Percentiles rank a stretch among this genome's conserved stretches.
Evolutionary conservation across 148 eudicot species (phyloP).

Genomic region (Camellia granthamiana): DNA sequence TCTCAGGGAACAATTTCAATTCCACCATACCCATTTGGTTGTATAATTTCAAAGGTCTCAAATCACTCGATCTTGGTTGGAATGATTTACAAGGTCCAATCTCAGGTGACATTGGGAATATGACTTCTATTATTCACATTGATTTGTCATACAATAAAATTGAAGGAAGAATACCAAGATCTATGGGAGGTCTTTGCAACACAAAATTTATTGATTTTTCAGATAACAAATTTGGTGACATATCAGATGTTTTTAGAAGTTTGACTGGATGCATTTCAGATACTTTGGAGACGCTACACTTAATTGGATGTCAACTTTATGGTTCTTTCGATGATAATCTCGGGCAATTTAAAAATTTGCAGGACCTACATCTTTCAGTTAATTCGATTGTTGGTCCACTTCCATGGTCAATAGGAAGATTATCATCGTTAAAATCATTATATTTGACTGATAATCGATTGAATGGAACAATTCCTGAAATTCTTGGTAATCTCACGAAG

Average conservation of each 20-base stretch:
- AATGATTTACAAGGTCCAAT: background rate
- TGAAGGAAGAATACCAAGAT: background rate
- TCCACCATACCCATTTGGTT: constrained; percentile 23
- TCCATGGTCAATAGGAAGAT: background rate
- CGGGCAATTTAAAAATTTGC: background rate
- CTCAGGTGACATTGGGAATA: background rate
- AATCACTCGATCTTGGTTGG: background rate
- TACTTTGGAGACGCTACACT: background rate
- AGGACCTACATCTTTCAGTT: background rate
- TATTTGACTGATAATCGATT: background rate
- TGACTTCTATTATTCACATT: background rate
- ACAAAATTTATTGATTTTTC: background rate
- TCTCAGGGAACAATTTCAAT: constrained; percentile 1
- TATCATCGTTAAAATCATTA: background rate
- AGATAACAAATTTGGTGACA: background rate
- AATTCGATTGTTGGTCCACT: background rate
- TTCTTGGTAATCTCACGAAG: background rate
- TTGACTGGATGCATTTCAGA: background rate
- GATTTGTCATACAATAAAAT: constrained; percentile 8
- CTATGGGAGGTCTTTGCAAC: background rate
- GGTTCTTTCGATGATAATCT: background rate
- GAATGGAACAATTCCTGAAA: constrained; percentile 1
- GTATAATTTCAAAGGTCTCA: background rate
- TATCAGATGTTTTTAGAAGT: background rate
- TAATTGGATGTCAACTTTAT: background rate